These are phyloP conservation scores for Aurantiochytrium sp. DNA, from an alignment of 108 stramenopile genomes.

Conservation along the genomic window DNA sequence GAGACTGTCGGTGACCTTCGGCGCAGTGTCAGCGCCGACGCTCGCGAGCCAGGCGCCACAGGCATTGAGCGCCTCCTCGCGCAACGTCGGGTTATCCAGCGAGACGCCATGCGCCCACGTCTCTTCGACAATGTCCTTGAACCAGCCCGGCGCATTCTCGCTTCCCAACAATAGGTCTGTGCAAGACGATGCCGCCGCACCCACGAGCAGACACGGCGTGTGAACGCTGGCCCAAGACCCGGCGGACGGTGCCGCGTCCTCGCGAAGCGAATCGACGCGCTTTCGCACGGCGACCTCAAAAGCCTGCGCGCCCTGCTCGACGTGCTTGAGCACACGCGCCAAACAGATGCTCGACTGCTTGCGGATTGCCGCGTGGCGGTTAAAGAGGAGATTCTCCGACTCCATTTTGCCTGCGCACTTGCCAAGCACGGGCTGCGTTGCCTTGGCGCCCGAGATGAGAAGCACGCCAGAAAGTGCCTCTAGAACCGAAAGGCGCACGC, in stretches of 20 bases:
- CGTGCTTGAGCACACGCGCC: neutral
- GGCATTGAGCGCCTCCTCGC: neutral
- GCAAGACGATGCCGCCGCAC: neutral
- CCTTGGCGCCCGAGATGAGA: neutral
- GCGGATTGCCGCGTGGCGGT: neutral
- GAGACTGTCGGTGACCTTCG: neutral
- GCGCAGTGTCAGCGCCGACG: neutral
- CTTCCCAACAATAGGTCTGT: neutral
- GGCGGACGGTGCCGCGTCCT: neutral
- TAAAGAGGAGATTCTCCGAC: neutral
- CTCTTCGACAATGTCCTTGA: neutral
- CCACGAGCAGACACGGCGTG: neutral
- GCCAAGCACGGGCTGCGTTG: neutral
- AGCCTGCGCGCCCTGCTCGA: neutral
- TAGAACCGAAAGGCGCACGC: neutral
- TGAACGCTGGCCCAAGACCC: neutral
- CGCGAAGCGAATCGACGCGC: neutral
- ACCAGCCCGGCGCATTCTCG: neutral
- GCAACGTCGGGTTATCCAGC: neutral
- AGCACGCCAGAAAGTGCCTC: neutral
- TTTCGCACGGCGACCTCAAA: neutral
- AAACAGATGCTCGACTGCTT: neutral
- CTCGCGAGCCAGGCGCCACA: neutral
- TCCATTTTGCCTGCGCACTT: neutral
- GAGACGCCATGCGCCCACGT: neutral